Conservation (phyloP, 2,329 filamentous ascomycete species). For the Paraphoma chrysanthemicola region DNA sequence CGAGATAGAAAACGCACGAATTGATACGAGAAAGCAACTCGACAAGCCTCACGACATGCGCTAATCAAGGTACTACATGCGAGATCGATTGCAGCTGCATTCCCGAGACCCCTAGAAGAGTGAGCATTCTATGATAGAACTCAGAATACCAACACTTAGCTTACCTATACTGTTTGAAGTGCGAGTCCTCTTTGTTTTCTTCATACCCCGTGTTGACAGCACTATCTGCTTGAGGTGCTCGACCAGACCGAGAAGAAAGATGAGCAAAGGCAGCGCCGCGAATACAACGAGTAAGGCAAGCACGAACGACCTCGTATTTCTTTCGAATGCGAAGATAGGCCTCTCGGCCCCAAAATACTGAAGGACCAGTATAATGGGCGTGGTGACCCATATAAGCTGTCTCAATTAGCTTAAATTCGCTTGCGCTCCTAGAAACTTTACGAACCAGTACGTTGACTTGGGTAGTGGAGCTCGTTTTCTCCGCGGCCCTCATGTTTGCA, state of each 20-base stretch:
- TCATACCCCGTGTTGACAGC: too few species aligned
- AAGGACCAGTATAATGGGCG: conserved; percentile 4
- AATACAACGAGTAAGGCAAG: background rate
- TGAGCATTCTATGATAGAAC: too few species aligned
- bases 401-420: background rate
- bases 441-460: conserved; percentile 8
- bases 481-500: conserved; percentile 4
- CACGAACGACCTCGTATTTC: conserved; percentile 4
- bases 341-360: conserved; percentile 12
- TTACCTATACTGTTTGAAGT: too few species aligned
- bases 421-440: background rate
- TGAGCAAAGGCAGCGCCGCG: background rate
- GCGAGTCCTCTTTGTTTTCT: too few species aligned
- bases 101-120: too few species aligned
- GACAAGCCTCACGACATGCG: too few species aligned
- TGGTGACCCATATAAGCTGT: conserved; percentile 8
- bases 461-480: conserved; percentile 9
- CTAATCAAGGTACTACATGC: too few species aligned
- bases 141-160: too few species aligned
- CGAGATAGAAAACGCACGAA: too few species aligned
- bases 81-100: too few species aligned
- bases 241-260: background rate
- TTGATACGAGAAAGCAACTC: too few species aligned
- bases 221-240: background rate
- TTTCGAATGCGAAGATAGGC: conserved; percentile 6